Conservation (phyloP, 2,329 filamentous ascomycete species). For the Alternaria infectoria region DNA sequence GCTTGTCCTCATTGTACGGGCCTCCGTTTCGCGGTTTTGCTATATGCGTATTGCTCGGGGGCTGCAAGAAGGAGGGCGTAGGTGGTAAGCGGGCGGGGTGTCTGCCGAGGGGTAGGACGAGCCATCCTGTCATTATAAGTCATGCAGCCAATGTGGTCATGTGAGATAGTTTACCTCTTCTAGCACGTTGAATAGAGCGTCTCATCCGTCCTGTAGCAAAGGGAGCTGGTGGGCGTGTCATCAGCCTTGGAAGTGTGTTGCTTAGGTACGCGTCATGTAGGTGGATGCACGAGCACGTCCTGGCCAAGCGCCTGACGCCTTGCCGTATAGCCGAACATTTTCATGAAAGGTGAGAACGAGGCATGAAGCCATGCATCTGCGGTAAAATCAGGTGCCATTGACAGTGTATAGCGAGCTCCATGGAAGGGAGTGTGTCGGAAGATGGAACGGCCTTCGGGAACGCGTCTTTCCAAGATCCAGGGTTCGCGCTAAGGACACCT, state of each 20-base stretch:
- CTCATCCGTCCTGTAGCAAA: conserved; percentile 28
- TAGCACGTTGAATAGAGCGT: conserved; percentile 25
- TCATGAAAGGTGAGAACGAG: neutral
- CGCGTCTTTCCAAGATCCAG: neutral
- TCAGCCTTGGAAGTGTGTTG: too few species aligned
- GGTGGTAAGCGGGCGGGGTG: conserved; percentile 22
- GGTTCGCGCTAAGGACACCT: neutral
- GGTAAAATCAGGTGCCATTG: neutral
- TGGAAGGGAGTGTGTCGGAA: neutral
- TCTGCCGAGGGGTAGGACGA: conserved; percentile 35
- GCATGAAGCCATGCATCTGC: too few species aligned
- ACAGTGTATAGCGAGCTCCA: neutral
- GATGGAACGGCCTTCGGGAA: neutral
- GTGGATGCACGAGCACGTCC: conserved; percentile 9
- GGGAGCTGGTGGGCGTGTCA: neutral
- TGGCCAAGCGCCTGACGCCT: conserved; percentile 24
- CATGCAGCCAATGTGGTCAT: neutral
- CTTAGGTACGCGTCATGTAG: conserved; percentile 1
- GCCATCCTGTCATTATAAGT: conserved; percentile 33
- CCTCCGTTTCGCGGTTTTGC: neutral
- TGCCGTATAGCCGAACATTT: conserved; percentile 8
- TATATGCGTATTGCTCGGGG: neutral
- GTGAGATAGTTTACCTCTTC: conserved; percentile 22
- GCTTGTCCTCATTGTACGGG: conserved; percentile 2
- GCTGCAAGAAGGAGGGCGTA: conserved; percentile 19